Evolutionary conservation across 1,284 basidiomycete species (phyloP).

Genomic region (Cystobasidium slooffiae): DNA sequence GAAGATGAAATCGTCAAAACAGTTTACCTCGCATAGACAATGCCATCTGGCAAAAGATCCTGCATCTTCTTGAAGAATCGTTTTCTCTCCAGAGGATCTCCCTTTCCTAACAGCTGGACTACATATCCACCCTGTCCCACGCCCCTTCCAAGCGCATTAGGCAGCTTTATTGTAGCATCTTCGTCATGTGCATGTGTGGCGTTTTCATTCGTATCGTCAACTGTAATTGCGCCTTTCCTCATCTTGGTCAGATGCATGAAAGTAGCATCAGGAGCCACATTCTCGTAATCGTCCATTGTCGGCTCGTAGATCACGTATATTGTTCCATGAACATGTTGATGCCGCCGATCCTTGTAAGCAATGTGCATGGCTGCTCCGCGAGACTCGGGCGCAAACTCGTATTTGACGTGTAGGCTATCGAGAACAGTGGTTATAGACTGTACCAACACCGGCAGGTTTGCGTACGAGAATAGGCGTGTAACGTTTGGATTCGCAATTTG

Average conservation of each 20-base stretch:
- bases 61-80: conserved; percentile 40
- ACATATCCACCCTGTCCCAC: conserved; percentile 38
- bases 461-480: conserved; percentile 47
- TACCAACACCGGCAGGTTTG: conserved; percentile 16
- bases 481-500: conserved; percentile 50
- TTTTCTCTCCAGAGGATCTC: conserved; percentile 37
- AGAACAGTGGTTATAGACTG: conserved; percentile 19
- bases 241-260: conserved; percentile 14
- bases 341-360: conserved; percentile 15
- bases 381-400: conserved; percentile 16
- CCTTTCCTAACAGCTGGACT: conserved; percentile 29
- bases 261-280: conserved; percentile 11
- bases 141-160: conserved; percentile 6
- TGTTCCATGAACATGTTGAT: conserved; percentile 25
- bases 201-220: conserved; percentile 14
- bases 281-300: conserved; percentile 33
- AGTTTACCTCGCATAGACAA: conserved; percentile 28
- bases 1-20: neutral
- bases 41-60: conserved; percentile 22
- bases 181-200: conserved; percentile 9
- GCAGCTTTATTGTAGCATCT: conserved; percentile 5
- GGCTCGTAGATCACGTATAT: conserved; percentile 35
- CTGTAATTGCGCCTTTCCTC: conserved; percentile 19
- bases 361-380: conserved; percentile 30
- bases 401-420: conserved; percentile 2